Percentiles rank a stretch among this genome's conserved stretches.
phyloP scores from a whole-genome alignment of 23 red algal species.

The Cyanidium caldarium region DNA sequence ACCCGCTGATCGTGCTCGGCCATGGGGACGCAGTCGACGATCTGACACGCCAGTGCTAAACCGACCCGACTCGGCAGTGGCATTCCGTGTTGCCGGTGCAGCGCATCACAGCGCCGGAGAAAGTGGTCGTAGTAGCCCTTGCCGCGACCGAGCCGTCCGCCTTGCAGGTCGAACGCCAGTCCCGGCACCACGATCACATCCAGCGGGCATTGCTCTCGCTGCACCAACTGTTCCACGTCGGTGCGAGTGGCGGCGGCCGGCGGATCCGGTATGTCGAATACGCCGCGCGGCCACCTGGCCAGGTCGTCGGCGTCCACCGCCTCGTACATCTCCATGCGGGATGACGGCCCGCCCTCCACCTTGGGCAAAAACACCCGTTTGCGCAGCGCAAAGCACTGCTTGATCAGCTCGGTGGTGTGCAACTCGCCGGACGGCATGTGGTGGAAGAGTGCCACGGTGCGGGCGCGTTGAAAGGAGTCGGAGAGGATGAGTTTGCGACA shows the following conservation, averaged over 20 bases:
- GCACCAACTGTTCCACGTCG: not conserved
- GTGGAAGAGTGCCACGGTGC: constrained; percentile 1
- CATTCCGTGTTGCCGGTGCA: not conserved
- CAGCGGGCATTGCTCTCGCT: constrained; percentile 18
- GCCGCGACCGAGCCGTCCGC: constrained; percentile 67
- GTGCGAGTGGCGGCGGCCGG: not conserved
- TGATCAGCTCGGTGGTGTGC: not conserved
- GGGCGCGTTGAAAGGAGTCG: not conserved
- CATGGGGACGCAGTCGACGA: not conserved
- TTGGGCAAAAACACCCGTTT: constrained; percentile 12
- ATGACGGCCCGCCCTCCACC: not conserved
- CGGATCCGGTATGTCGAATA: constrained; percentile 54
- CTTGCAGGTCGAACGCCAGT: constrained; percentile 63
- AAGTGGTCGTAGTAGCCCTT: constrained; percentile 85
- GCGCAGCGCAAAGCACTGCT: not conserved
- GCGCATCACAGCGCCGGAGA: constrained; percentile 5
- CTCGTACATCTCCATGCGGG: not conserved
- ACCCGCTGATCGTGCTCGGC: not conserved
- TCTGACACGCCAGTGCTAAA: not conserved
- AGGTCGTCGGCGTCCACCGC: constrained; percentile 18
- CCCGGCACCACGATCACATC: constrained; percentile 87
- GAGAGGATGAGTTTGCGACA: not conserved
- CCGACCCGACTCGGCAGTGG: not conserved
- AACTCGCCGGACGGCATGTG: constrained; percentile 11
- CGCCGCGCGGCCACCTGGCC: constrained; percentile 21